Conservation (phyloP, 805 yeast species). For the Metschnikowia orientalis region DNA sequence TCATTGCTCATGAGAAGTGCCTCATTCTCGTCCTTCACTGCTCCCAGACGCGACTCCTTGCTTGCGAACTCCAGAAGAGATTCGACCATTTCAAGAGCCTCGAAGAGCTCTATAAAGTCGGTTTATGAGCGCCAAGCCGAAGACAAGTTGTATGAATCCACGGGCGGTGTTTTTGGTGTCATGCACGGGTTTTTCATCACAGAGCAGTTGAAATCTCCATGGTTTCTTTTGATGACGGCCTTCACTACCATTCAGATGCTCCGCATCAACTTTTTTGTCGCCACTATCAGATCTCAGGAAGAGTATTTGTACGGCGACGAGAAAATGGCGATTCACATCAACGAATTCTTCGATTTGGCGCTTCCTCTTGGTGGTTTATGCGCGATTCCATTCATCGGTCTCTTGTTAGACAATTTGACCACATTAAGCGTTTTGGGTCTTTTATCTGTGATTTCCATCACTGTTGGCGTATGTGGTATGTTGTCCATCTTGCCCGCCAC, state of each 20-base stretch:
- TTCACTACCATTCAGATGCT: conserved; percentile 88
- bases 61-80: conserved; percentile 24
- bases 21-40: conserved; percentile 17
- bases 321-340: conserved; percentile 48
- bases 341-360: conserved; percentile 77
- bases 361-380: conserved; percentile 84
- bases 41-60: conserved; percentile 24
- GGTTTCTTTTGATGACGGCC: conserved; percentile 74
- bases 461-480: conserved; percentile 71
- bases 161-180: conserved; percentile 64
- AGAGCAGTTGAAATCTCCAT: conserved; percentile 54
- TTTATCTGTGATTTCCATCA: conserved; percentile 50
- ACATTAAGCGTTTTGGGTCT: conserved; percentile 55
- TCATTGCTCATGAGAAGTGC: conserved; percentile 35
- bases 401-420: conserved; percentile 67
- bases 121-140: conserved; percentile 66
- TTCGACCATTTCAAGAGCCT: conserved; percentile 34
- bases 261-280: conserved; percentile 87
- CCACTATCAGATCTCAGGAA: conserved; percentile 83
- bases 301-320: conserved; percentile 56
- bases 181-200: conserved; percentile 58
- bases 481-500: conserved; percentile 54
- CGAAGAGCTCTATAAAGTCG: conserved; percentile 47
- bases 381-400: conserved; percentile 84
- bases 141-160: conserved; percentile 42